Evolutionary conservation across 495 filamentous ascomycete genomes (phyloP).

Genomic region (Aspergillus saccharolyticus): DNA sequence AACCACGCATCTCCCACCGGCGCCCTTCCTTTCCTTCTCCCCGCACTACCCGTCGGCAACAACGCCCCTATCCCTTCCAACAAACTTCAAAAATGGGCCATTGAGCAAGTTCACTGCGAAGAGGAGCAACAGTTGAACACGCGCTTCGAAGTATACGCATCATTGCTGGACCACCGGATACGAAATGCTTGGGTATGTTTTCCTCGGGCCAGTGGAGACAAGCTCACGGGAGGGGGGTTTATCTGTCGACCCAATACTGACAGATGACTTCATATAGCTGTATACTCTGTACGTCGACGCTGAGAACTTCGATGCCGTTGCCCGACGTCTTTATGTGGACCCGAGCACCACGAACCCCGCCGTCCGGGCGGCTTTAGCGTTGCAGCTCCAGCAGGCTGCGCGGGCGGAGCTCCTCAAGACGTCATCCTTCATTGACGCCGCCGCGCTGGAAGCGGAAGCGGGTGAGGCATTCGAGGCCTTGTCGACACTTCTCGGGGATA

Average conservation of each 20-base stretch:
- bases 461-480: slow-evolving; percentile 70
- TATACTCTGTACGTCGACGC: slow-evolving; percentile 72
- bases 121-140: slow-evolving; percentile 51
- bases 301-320: slow-evolving; percentile 58
- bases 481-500: slow-evolving; percentile 58
- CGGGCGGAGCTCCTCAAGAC: slow-evolving; percentile 65
- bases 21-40: slow-evolving; percentile 80
- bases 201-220: neutral
- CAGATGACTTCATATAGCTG: slow-evolving; percentile 44
- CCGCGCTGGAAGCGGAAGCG: slow-evolving; percentile 62
- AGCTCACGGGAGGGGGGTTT: too few species aligned
- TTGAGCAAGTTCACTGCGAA: slow-evolving; percentile 43
- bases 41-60: slow-evolving; percentile 31
- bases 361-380: slow-evolving; percentile 56
- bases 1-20: slow-evolving; percentile 93
- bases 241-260: slow-evolving; percentile 7
- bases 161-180: slow-evolving; percentile 74
- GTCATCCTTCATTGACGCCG: slow-evolving; percentile 54
- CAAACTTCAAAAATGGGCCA: slow-evolving; percentile 67
- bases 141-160: slow-evolving; percentile 72
- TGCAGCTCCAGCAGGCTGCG: slow-evolving; percentile 67
- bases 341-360: slow-evolving; percentile 55
- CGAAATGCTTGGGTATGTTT: slow-evolving; percentile 76
- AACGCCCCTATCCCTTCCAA: slow-evolving; percentile 53
- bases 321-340: slow-evolving; percentile 62